Base-by-base conservation (phyloP, 129 eudicot genomes). In the Sambucus nigra region DNA sequence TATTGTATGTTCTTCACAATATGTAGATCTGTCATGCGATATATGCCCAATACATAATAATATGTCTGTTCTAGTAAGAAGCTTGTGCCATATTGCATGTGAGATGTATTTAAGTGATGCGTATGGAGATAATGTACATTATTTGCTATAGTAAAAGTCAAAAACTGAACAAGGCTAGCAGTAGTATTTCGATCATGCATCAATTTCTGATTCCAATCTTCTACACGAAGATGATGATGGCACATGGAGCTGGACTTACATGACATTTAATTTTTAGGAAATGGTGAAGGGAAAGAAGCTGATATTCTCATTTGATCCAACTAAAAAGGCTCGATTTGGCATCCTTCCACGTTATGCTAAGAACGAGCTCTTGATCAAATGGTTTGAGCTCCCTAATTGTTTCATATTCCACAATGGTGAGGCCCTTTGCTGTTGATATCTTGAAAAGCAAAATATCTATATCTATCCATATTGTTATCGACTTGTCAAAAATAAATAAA, bases 371-470 rank as follows among this genome's bases (percentile, higher is more conserved):
- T 71, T 71, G 46, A 81, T 89, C 67, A 84, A 76, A 78, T 89
- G 98, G 98, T 89, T 91, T 72, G 99, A 91, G 76, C 99, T 91
- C 65, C 95, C 99, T 58, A 91, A 74, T 67, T 91, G 99, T 78
- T 82, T 78, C 69, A 82, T 91, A 59, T 91, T 91, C 62, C 99
- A 91, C 64, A 91, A 91, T 12, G 95, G 99, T 91, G 62, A 67
- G 89, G 32, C 55, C 22, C 48, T 60, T 35, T 61, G 23, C 35
- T 40, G 19, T 38, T 23, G 33, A 15, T 59, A 40, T 41, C 48
- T 42, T 42, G 20, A 42, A 42, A 13, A 11, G 8, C 38, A 6
- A 31, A 31, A 31, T 5, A 31, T 11, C 38, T 31, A 31, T n/a
- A n/a, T n/a, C n/a, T n/a, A n/a, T n/a, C n/a, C n/a, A n/a, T n/a